Conservation (phyloP, 2,329 filamentous ascomycete species). For the Cladosporium halotolerans region DNA sequence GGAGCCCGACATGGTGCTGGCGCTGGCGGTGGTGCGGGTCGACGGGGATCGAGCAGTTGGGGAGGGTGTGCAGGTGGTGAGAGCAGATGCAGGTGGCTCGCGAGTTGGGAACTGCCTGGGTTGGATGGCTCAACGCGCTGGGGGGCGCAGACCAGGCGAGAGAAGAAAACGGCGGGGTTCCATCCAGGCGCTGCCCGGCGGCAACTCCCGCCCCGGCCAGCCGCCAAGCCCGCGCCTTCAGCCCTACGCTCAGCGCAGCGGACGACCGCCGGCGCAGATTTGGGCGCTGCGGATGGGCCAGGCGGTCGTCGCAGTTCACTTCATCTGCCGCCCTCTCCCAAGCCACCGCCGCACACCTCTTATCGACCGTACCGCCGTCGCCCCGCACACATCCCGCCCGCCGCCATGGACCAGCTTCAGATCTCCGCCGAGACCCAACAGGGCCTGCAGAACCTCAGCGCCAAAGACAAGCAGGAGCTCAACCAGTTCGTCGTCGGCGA, state of each 20-base stretch:
- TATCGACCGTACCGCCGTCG: not conserved
- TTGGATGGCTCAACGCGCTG: too few species aligned
- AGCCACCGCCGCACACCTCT: not conserved
- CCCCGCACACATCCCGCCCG: not conserved
- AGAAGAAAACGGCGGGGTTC: too few species aligned
- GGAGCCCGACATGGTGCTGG: conserved; percentile 6
- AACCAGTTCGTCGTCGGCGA: conserved; percentile 81
- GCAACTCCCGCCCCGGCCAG: too few species aligned
- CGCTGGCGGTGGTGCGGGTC: not conserved
- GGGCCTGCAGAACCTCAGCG: conserved; percentile 23
- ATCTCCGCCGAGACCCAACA: conserved; percentile 23
- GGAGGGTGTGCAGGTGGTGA: conserved; percentile 2
- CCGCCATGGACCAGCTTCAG: conserved; percentile 24
- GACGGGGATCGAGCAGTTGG: not conserved
- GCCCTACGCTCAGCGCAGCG: too few species aligned
- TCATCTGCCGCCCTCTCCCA: not conserved
- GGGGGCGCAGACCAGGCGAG: too few species aligned
- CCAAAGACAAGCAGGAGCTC: conserved; percentile 63
- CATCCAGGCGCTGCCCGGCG: too few species aligned
- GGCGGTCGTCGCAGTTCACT: conserved; percentile 6
- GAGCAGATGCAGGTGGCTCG: not conserved
- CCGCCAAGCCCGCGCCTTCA: too few species aligned
- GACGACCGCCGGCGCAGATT: not conserved
- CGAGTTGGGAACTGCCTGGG: not conserved
- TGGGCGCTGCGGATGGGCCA: not conserved